Evolutionary conservation across 768 basidiomycete genomes (phyloP), one percentile per base, ranked within the genome.

Genomic region (Psilocybe sp.): DNA sequence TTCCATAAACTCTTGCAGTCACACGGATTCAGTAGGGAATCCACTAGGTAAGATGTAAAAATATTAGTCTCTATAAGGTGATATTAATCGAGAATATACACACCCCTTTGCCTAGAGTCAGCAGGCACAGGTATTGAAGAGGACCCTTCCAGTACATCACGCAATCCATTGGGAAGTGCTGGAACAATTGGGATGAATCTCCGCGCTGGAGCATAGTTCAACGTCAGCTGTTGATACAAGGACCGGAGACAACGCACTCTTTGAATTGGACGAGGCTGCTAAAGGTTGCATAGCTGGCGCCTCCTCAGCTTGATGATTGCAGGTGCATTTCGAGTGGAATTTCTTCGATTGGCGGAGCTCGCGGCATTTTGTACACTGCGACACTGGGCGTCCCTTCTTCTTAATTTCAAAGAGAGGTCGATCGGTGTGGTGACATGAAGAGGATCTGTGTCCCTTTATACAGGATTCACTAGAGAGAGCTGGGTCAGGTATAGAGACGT

Each of bases 381-480:
- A 92, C 13, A 92, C 81, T 0, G 94, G 94, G 6, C 94, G 79
- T 2, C 94, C 94, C 64, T 96, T 94, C 74, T 88, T 90, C 76
- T 93, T 91, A 51, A 96, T 85, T 65, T 95, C 91, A 54, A 90
- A 93, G n/a, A 97, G 75, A 4, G 92, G 92, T 15, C 94, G 77
- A 58, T 92, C 89, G 28, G 83, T 83, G 63, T 97, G 94, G 42
- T 80, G 79, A 65, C 94, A 97, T 12, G 82, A 82, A 2, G 92
- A 92, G 11, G 93, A 94, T 46, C 94, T 84, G 62, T 97, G 93
- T 0, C 94, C 94, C 69, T 94, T 94, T 64, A 95, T 94, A 68
- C 94, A 97, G 11, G 91, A 87, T 73, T 88, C 89, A 67, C 93
- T 94, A 60, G 32, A 33, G 44, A 36, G 33, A 14, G 31, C 16